Percentiles rank a stretch among this genome's conserved stretches.
These are phyloP conservation scores for Inga laurina DNA, from an alignment of 306 rosid genomes.

Conservation along the genomic window DNA sequence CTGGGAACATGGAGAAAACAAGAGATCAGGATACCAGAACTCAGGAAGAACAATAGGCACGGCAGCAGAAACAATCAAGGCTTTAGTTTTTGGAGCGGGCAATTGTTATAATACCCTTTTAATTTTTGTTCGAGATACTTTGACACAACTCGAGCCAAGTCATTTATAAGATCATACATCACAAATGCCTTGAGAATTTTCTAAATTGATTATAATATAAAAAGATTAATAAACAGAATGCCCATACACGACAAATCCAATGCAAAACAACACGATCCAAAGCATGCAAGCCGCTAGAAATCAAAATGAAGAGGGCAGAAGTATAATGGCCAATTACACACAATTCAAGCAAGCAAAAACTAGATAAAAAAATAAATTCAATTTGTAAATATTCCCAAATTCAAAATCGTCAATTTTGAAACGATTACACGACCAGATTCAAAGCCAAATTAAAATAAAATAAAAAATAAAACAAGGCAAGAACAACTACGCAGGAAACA, in stretches of 20 bases:
- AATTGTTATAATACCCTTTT: neutral
- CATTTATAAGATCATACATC: neutral
- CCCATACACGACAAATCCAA: neutral
- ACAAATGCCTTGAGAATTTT: neutral
- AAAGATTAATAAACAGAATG: neutral
- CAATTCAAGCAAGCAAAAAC: neutral
- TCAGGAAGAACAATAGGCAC: slow-evolving; percentile 1
- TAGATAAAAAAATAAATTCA: neutral
- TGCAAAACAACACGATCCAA: neutral
- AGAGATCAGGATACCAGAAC: neutral
- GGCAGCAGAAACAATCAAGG: slow-evolving; percentile 23
- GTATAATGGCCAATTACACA: neutral
- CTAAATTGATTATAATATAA: neutral
- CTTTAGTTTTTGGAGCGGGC: neutral
- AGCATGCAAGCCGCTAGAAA: neutral
- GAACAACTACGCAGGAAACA: neutral
- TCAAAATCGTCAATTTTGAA: neutral
- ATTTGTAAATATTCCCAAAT: neutral
- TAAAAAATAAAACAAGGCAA: neutral
- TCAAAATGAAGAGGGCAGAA: neutral
- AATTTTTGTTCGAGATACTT: neutral
- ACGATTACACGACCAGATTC: neutral
- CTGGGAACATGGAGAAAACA: slow-evolving; percentile 20
- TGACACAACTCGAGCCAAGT: neutral
- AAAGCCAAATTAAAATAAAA: neutral